Conservation (phyloP, 805 yeast genomes). For the Myxozyma melibiosi region DNA sequence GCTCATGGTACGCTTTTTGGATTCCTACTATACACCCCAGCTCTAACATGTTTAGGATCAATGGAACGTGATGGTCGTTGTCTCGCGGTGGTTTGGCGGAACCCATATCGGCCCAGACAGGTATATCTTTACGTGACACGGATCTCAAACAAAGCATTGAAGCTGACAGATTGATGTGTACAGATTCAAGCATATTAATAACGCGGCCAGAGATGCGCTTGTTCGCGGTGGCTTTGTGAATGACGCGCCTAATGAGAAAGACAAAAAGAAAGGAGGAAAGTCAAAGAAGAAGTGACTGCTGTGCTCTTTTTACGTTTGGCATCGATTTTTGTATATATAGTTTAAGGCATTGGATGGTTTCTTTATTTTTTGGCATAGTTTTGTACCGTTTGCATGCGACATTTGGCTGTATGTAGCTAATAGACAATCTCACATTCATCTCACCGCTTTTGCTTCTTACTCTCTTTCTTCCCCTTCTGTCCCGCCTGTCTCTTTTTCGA, state of each 20-base stretch:
- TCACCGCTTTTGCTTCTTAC: conserved; percentile 14
- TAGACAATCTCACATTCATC: not conserved
- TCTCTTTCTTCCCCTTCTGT: not conserved
- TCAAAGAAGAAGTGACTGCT: conserved; percentile 6
- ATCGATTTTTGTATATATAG: not conserved
- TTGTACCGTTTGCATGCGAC: too few relatives aligned
- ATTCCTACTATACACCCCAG: conserved; percentile 41
- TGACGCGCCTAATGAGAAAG: conserved; percentile 38
- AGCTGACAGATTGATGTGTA: not conserved
- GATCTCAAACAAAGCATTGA: not conserved
- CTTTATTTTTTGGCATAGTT: not conserved
- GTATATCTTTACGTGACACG: conserved; percentile 12
- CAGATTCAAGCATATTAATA: conserved; percentile 88
- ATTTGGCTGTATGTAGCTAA: too few relatives aligned
- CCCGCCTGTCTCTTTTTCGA: not conserved
- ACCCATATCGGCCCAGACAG: conserved; percentile 84
- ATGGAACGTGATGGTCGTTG: conserved; percentile 83
- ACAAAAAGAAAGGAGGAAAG: conserved; percentile 37
- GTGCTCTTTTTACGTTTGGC: not conserved
- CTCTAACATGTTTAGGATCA: conserved; percentile 51
- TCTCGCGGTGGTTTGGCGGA: conserved; percentile 93
- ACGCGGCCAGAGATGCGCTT: conserved; percentile 84
- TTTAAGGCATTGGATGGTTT: too few relatives aligned
- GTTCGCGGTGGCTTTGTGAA: conserved; percentile 56
- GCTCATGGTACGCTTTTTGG: conserved; percentile 26